phyloP scores from a whole-genome alignment of 2,329 filamentous ascomycete species.

The Aureobasidium subglaciale region DNA sequence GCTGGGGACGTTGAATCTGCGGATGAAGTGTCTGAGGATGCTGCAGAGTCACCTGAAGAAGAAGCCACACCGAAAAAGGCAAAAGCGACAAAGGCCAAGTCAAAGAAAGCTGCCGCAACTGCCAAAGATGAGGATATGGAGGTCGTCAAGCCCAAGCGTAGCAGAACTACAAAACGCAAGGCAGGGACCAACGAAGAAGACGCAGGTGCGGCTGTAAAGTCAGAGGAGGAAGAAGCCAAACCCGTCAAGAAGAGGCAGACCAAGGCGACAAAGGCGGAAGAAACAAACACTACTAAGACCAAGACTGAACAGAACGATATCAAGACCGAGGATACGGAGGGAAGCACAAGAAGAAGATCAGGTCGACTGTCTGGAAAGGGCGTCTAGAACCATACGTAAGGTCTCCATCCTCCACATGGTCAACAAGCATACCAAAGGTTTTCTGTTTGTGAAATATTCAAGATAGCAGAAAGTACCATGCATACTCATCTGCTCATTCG shows the following conservation, averaged over 20 bases:
- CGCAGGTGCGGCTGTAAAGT: neutral
- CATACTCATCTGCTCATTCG: too few relatives aligned
- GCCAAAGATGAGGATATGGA: neutral
- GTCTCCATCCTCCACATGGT: too few relatives aligned
- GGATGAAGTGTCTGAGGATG: neutral
- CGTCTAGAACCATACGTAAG: neutral
- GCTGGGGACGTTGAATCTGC: slow-evolving; percentile 39
- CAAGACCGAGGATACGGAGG: slow-evolving; percentile 38
- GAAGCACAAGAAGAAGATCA: neutral
- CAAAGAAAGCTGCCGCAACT: neutral
- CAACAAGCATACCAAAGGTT: too few relatives aligned
- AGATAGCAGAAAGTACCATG: too few relatives aligned
- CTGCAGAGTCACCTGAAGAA: slow-evolving; percentile 9
- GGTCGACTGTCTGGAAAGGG: neutral
- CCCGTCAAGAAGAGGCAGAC: neutral
- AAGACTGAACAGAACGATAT: slow-evolving; percentile 30
- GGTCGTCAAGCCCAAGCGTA: neutral
- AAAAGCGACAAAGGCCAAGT: neutral
- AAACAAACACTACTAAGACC: neutral
- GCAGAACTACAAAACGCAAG: neutral
- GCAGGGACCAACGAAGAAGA: neutral
- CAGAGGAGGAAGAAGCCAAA: neutral
- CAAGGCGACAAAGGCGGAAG: neutral
- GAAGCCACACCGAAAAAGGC: neutral
- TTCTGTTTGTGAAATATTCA: too few relatives aligned